Base-by-base conservation (phyloP, 805 yeast species). In the Barnettozyma populi region DNA sequence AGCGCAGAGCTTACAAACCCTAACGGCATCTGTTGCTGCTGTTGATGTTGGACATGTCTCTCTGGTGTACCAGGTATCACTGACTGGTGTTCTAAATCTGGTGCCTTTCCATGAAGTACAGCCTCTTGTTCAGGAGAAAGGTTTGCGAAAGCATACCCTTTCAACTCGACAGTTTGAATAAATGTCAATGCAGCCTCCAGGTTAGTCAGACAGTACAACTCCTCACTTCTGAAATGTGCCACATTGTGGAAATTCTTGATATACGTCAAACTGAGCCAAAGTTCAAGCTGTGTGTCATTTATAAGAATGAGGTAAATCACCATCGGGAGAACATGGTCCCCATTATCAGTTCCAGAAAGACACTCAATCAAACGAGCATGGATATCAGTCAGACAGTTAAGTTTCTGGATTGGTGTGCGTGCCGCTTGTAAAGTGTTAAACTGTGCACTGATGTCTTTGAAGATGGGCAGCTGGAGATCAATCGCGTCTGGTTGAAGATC, bases 131-230 rank as follows among this genome's bases (percentile, higher is more conserved):
- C 51, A 16, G 41, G 38, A 16, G 51, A 32, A 16, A 24, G 4
- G 21, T 45, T 35, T 23, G 47, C 50, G 13, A 50, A 29, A 6
- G 53, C 46, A 29, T 46, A 52, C 18, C 36, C 46, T 10, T 48
- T 48, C 6, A 55, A 38, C 4, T 54, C 48, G 11, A 57, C 41
- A 2, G 51, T 31, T 23, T 51, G 49, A 1, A 51, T 47, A 25
- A 50, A 60, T 29, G 52, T 47, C 37, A 60, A 47, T 10, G 63
- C 51, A 10, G 64, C 64, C 42, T 60, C 64, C 11, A 55, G 36
- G 44, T 60, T 60, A 4, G 63, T 60, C 14, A 60, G 44, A 23
- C 59, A 55, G 43, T 57, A 60, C 1, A 55, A 39, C 3, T 54
- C 48, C n/a, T 59, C 55, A 10, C 52, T 54, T 14, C 37, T 39